Evolutionary conservation across 2,329 filamentous ascomycete species (phyloP), one percentile per base, ranked within the genome.

Genomic region (Dactylellina leptospora): DNA sequence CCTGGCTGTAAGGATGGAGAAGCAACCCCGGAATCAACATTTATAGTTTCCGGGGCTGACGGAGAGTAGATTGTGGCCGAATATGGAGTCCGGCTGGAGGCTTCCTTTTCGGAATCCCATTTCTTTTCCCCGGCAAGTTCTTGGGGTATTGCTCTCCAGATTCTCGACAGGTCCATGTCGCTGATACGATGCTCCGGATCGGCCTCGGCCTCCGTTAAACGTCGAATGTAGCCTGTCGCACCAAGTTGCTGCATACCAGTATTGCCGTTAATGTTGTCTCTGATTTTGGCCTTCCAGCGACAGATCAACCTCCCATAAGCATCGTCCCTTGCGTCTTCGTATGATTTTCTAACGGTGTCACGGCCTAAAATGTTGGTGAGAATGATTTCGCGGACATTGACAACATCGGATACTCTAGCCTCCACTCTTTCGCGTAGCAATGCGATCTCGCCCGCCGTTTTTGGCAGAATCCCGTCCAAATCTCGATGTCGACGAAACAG

Each of bases 221-320:
- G 69, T 53, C 75, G 48, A 11, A 75, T 71, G 0, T 60, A 56
- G 5, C 53, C 73, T 8, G 76, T 75, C 0, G 77, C 76, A 9
- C 74, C 74, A 1, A 76, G 69, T 23, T 69, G 66, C 27, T 71
- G 66, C 58, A 63, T 75, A n/a, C 45, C 70, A 1, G 76, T 76
- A 45, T 76, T 76, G 2, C 42, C 61, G 5, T 77, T 72, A 53
- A 77, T 71, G 40, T 75, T 75, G 71, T 78, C 79, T 38, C 75
- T 71, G 4, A 77, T 75, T n/a, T 71, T 75, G 38, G 76, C 77
- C 62, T 77, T 78, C 79, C 80, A 81, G 25, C 80, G 78, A 48
- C 80, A 81, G 40, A 79, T 75, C 18, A 81, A 70, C 11, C 77
- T 75, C 1, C 76, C 79, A 6, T 77, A 75, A 13, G 75, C 74